Evolutionary conservation across 2,329 filamentous ascomycete genomes (phyloP), one percentile per base, ranked within the genome.

Genomic region (Diaporthe sp.): DNA sequence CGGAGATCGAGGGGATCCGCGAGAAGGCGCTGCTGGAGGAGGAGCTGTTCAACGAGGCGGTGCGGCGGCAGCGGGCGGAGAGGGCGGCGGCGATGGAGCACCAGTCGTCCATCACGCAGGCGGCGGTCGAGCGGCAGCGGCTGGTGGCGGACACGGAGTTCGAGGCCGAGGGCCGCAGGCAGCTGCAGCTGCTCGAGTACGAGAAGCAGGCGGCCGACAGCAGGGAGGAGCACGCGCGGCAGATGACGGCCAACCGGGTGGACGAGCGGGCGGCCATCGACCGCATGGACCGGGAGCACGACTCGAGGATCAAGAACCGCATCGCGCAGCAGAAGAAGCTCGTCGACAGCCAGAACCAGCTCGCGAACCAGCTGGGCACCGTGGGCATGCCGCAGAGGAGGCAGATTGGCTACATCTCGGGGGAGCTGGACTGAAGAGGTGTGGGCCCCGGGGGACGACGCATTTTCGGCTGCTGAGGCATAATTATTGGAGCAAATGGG

Each of bases 371-470:
- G 73, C 78, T 86, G 57, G 80, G 82, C 5, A 78, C 74, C 47
- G 78, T 78, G 25, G 82, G 82, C 39, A 81, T 83, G 9, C 82
- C 82, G n/a, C 81, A 81, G 57, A 82, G 87, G 78, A 85, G 86
- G 77, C 88, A 90, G 83, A 88, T 91, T 83, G 90, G 90, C n/a
- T 91, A 86, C 77, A 85, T 91, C 44, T 87, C 87, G 61, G 86
- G 85, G 65, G 89, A 91, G 83, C 75, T 90, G 80, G 86, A 86
- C 76, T 88, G 79, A 80, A 55, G 31, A 13, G 6, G 22, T 39
- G 57, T 61, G 57, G 57, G 57, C 5, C 49, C 28, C 17, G 15
- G 44, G n/a, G 34, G 22, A 28, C 25, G n/a, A 47, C 25, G 22
- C n/a, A 42, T 55, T 70, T 22, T 31, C 61, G 61, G 55, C 44